Evolutionary conservation across 2,329 filamentous ascomycete genomes (phyloP).

Genomic region (Ceratocystis huliohia): DNA sequence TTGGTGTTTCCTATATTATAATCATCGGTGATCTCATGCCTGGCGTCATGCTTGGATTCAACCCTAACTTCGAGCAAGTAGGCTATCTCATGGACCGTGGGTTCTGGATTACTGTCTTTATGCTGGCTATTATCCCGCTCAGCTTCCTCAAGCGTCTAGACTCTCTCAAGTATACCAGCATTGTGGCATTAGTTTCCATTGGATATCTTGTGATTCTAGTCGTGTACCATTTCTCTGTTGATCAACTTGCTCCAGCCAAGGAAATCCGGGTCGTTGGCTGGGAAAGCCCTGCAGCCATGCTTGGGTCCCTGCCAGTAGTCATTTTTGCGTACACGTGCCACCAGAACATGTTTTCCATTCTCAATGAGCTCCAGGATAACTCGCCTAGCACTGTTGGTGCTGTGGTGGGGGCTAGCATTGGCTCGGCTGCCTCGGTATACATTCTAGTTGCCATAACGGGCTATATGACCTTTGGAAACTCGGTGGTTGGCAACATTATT

Average conservation of each 20-base stretch:
- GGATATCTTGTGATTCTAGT: constrained; percentile 88
- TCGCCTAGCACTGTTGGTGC: constrained; percentile 60
- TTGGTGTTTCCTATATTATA: constrained; percentile 93
- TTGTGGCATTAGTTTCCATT: constrained; percentile 83
- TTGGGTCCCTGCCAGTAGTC: constrained; percentile 84
- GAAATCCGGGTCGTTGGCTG: constrained; percentile 65
- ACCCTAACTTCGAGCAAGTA: constrained; percentile 44
- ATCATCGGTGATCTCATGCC: constrained; percentile 99
- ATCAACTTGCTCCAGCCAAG: constrained; percentile 60
- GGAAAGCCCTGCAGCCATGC: constrained; percentile 62
- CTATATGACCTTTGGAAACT: constrained; percentile 88
- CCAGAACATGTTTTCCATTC: constrained; percentile 98
- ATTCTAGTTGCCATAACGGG: constrained; percentile 87
- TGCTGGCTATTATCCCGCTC: constrained; percentile 89
- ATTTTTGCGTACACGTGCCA: constrained; percentile 99
- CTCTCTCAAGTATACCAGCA: constrained; percentile 92
- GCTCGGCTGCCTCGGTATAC: constrained; percentile 76
- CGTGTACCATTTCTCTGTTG: constrained; percentile 78
- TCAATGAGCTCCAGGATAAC: constrained; percentile 86
- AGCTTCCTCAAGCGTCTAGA: constrained; percentile 85
- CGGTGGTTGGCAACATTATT: constrained; percentile 83
- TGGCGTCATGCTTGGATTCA: constrained; percentile 75
- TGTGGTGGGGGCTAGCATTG: constrained; percentile 74
- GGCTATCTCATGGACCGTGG: constrained; percentile 76
- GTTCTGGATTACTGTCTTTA: constrained; percentile 97